Evolutionary conservation across 2,329 filamentous ascomycete genomes (phyloP).

Genomic region (Aspergillus sp.): DNA sequence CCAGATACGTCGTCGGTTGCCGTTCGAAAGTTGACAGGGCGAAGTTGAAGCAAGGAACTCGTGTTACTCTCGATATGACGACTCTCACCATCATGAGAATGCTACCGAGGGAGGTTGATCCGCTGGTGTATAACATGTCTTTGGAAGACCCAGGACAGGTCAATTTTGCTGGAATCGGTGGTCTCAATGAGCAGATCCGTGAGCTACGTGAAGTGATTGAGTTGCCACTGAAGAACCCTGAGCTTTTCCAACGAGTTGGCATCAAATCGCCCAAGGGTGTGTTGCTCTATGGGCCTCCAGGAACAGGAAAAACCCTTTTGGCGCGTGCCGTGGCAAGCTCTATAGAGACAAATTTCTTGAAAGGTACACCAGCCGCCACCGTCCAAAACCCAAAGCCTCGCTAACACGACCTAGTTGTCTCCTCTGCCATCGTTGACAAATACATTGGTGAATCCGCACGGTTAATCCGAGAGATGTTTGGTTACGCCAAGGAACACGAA

Average conservation of each 20-base stretch:
- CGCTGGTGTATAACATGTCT: constrained; percentile 99
- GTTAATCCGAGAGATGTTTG: constrained; percentile 98
- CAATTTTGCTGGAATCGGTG: constrained; percentile 96
- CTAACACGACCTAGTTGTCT: constrained; percentile 68
- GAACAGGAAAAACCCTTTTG: constrained; percentile 93
- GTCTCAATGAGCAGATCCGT: constrained; percentile 96
- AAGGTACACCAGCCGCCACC: constrained; percentile 61
- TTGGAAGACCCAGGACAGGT: constrained; percentile 96
- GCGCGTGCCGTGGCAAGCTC: constrained; percentile 94
- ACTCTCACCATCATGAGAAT: constrained; percentile 99
- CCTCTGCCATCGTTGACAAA: constrained; percentile 98
- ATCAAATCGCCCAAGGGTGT: constrained; percentile 99
- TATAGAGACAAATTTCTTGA: constrained; percentile 96
- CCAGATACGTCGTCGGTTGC: constrained; percentile 96
- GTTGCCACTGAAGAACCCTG: constrained; percentile 95
- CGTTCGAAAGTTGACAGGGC: constrained; percentile 96
- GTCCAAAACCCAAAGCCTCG: background rate
- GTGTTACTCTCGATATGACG: constrained; percentile 98
- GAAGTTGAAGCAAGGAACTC: constrained; percentile 97
- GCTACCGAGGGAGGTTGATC: constrained; percentile 97
- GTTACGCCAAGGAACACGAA: constrained; percentile 98
- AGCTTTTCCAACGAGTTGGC: constrained; percentile 92
- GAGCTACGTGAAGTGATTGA: constrained; percentile 98
- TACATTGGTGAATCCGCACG: constrained; percentile 98
- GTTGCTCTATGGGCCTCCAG: constrained; percentile 89